phyloP scores from a whole-genome alignment of 176 grass and related monocot genomes.

The Oryza brachyantha region DNA sequence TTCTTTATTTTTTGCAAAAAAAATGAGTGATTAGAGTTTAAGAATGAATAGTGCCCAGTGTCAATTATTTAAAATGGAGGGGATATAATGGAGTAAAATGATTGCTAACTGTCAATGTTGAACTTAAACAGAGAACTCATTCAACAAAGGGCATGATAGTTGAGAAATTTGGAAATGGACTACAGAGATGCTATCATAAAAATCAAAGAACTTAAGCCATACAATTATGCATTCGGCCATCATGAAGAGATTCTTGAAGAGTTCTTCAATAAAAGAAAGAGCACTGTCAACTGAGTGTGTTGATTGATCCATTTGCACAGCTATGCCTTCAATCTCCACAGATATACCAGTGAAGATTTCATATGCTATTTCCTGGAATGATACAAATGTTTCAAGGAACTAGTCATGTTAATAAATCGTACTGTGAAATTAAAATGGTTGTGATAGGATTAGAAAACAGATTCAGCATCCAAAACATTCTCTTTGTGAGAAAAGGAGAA shows the following conservation, averaged over 20 bases:
- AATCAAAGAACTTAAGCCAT: slow-evolving; percentile 25
- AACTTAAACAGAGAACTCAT: slow-evolving; percentile 3
- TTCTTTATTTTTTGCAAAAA: too few species aligned
- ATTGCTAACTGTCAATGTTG: background rate
- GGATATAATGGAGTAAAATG: slow-evolving; percentile 23
- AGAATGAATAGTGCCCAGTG: too few species aligned
- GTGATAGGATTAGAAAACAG: slow-evolving; percentile 23
- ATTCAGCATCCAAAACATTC: background rate
- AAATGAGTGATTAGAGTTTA: too few species aligned
- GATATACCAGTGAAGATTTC: slow-evolving; percentile 29
- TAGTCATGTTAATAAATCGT: slow-evolving; percentile 28
- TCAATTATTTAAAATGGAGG: too few species aligned
- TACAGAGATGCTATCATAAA: slow-evolving; percentile 21
- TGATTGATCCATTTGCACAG: slow-evolving; percentile 46
- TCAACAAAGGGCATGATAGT: slow-evolving; percentile 22
- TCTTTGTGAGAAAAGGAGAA: background rate
- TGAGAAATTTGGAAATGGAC: slow-evolving; percentile 2
- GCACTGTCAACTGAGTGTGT: slow-evolving; percentile 52
- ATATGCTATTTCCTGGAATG: slow-evolving; percentile 48
- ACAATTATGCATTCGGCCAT: slow-evolving; percentile 47
- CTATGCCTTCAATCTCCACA: slow-evolving; percentile 47
- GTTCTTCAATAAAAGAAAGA: slow-evolving; percentile 65
- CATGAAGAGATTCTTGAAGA: slow-evolving; percentile 44
- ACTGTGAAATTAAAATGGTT: slow-evolving; percentile 22
- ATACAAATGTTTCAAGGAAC: slow-evolving; percentile 21